phyloP scores from a whole-genome alignment of 352 stramenopile species.

The Phytophthora niederhauseri region DNA sequence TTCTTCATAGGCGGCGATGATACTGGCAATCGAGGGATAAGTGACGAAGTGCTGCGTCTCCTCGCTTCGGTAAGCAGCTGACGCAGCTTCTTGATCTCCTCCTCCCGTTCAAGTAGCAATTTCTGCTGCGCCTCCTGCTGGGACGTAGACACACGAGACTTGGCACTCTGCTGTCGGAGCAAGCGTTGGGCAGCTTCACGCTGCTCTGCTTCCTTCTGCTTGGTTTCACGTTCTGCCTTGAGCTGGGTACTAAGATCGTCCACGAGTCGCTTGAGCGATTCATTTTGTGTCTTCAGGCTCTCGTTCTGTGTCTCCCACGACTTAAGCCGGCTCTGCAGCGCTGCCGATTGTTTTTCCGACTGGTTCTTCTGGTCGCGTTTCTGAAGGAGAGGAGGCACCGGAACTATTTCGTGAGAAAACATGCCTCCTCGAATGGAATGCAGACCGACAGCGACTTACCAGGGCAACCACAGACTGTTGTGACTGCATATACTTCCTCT shows the following conservation, averaged over 20 bases:
- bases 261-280: slow-evolving; percentile 69
- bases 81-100: slow-evolving; percentile 82
- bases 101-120: slow-evolving; percentile 76
- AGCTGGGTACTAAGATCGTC: slow-evolving; percentile 73
- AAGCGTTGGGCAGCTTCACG: slow-evolving; percentile 68
- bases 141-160: slow-evolving; percentile 64
- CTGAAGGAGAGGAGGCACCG: slow-evolving; percentile 49
- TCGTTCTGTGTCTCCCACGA: slow-evolving; percentile 74
- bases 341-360: slow-evolving; percentile 87
- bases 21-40: slow-evolving; percentile 65
- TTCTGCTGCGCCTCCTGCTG: slow-evolving; percentile 74
- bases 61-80: slow-evolving; percentile 74
- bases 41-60: slow-evolving; percentile 67
- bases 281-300: slow-evolving; percentile 65
- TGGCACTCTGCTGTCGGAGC: slow-evolving; percentile 70
- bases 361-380: slow-evolving; percentile 94
- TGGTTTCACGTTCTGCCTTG: slow-evolving; percentile 72
- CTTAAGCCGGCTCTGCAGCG: slow-evolving; percentile 83
- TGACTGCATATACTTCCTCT: slow-evolving; percentile 85
- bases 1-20: slow-evolving; percentile 54
- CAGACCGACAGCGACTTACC: slow-evolving; percentile 69
- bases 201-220: slow-evolving; percentile 69
- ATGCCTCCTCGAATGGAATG: slow-evolving; percentile 36
- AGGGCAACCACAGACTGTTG: slow-evolving; percentile 92
- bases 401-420: slow-evolving; percentile 44